Conservation (phyloP, 371 early-diverging fungal genomes). For the Circinella umbellata region DNA sequence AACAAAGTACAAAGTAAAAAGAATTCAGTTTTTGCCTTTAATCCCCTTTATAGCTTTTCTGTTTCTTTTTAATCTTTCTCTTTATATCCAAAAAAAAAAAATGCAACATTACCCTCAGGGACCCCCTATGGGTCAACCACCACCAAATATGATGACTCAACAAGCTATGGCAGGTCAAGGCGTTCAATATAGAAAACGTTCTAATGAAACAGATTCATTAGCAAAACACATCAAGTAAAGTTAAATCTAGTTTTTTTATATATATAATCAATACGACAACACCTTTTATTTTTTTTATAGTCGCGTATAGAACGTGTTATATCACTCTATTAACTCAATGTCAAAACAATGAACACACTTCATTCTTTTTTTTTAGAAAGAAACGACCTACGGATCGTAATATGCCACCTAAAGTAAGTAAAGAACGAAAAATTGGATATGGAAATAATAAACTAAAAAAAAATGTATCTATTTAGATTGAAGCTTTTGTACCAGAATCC, state of each 20-base stretch:
- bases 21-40: not conserved
- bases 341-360: not conserved
- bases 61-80: not conserved
- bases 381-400: conserved; percentile 67
- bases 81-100: not conserved
- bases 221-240: conserved; percentile 48
- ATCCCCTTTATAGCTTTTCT: not conserved
- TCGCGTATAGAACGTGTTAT: not conserved
- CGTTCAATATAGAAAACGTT: conserved; percentile 40
- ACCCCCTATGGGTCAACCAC: conserved; percentile 33
- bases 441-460: too few relatives aligned
- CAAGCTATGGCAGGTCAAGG: conserved; percentile 25
- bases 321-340: not conserved
- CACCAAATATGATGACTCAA: conserved; percentile 25
- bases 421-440: too few relatives aligned
- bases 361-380: conserved; percentile 33
- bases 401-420: conserved; percentile 57
- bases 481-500: conserved; percentile 91
- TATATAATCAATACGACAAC: not conserved
- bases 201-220: conserved; percentile 41
- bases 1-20: too few relatives aligned
- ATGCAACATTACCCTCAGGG: conserved; percentile 27
- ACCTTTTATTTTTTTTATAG: not conserved
- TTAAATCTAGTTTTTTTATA: too few relatives aligned
- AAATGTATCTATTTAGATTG: conserved; percentile 55